Conservation (phyloP, 768 basidiomycete genomes). For the Pleurotus pulmonarius region DNA sequence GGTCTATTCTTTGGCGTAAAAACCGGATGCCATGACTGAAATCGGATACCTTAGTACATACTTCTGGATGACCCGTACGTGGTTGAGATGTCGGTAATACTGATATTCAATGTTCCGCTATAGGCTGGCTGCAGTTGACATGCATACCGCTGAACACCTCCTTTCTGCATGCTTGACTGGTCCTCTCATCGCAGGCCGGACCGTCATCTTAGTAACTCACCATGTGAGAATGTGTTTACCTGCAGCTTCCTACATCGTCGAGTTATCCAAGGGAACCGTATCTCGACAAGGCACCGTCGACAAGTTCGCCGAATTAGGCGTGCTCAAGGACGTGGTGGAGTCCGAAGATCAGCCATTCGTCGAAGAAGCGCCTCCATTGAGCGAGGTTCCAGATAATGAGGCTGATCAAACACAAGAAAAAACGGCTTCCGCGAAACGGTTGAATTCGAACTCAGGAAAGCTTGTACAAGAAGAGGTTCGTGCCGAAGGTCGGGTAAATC, state of each 20-base stretch:
- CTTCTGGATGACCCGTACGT: constrained; percentile 72
- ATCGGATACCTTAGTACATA: constrained; percentile 34
- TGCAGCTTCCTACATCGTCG: constrained; percentile 62
- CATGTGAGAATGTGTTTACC: constrained; percentile 73
- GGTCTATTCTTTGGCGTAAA: not conserved
- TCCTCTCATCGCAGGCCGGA: constrained; percentile 56
- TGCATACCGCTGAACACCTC: constrained; percentile 73
- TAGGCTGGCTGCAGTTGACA: constrained; percentile 69
- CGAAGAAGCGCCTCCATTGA: constrained; percentile 15
- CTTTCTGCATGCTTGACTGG: constrained; percentile 63
- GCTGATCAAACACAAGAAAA: constrained; percentile 20
- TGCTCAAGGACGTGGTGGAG: constrained; percentile 43
- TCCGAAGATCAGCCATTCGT: constrained; percentile 38
- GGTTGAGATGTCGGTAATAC: not conserved
- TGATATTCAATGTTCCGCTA: constrained; percentile 13
- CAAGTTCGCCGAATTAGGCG: constrained; percentile 38
- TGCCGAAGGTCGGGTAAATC: constrained; percentile 62
- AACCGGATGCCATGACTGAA: no score
- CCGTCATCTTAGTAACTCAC: constrained; percentile 82
- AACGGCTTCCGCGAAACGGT: constrained; percentile 1
- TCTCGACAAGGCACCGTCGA: constrained; percentile 46
- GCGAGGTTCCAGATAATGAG: constrained; percentile 24
- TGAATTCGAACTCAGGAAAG: constrained; percentile 35
- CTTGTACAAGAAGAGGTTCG: constrained; percentile 60
- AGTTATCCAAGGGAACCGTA: constrained; percentile 48